Evolutionary conservation across 495 filamentous ascomycete genomes (phyloP).

Genomic region (Durotheca rogersii): DNA sequence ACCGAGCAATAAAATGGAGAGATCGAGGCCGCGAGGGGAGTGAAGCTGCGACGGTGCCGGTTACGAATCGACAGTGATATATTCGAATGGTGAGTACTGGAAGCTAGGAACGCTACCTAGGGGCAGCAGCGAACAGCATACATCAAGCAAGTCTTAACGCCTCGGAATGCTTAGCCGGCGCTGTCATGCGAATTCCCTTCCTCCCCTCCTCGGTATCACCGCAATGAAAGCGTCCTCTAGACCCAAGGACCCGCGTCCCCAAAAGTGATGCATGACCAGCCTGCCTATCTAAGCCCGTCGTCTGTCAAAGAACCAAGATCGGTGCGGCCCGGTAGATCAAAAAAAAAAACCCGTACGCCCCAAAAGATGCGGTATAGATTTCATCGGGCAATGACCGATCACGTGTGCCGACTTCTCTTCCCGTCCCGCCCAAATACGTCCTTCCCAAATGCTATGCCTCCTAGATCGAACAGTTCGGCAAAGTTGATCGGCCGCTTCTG

Average conservation of each 20-base stretch:
- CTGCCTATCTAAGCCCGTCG: not conserved
- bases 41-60: not conserved
- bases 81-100: slow-evolving; percentile 17
- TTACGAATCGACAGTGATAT: slow-evolving; percentile 11
- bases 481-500: slow-evolving; percentile 78
- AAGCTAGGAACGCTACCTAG: slow-evolving; percentile 12
- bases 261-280: slow-evolving; percentile 3
- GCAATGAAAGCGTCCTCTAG: slow-evolving; percentile 4
- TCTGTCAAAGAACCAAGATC: not conserved
- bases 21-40: not conserved
- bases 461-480: slow-evolving; percentile 82
- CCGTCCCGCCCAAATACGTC: slow-evolving; percentile 65
- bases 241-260: slow-evolving; percentile 13
- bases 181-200: slow-evolving; percentile 23
- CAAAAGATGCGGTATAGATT: slow-evolving; percentile 3
- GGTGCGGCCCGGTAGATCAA: not conserved
- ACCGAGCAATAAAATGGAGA: too few species aligned
- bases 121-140: slow-evolving; percentile 18
- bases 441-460: slow-evolving; percentile 61
- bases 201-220: not conserved
- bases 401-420: slow-evolving; percentile 73
- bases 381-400: slow-evolving; percentile 17
- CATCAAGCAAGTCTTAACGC: slow-evolving; percentile 23
- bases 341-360: slow-evolving; percentile 7
- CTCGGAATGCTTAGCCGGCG: slow-evolving; percentile 26